phyloP scores from a whole-genome alignment of 257 asterid genomes.

The Coffea canephora region DNA sequence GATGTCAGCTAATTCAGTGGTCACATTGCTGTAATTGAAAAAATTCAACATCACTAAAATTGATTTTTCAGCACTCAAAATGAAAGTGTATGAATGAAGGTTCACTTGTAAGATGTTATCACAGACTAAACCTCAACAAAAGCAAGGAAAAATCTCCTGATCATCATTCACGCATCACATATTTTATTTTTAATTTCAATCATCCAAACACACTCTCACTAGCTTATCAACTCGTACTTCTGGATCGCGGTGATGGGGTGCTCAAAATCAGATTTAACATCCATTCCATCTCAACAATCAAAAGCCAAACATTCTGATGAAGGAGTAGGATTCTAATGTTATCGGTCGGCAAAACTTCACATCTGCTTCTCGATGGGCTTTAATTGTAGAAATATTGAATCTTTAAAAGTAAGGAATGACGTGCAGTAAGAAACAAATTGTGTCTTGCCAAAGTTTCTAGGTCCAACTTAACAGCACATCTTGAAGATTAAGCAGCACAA shows the following conservation, averaged over 20 bases:
- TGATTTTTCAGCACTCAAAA: background rate
- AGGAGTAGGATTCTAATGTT: background rate
- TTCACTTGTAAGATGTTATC: background rate
- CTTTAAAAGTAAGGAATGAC: background rate
- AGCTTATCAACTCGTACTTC: background rate
- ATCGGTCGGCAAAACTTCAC: background rate
- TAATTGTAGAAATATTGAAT: no score
- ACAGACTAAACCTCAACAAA: background rate
- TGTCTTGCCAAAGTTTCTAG: background rate
- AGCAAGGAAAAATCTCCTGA: background rate
- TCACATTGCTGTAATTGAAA: slow-evolving; percentile 45
- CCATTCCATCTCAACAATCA: background rate
- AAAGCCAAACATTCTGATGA: background rate
- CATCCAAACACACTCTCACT: background rate
- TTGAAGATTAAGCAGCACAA: background rate
- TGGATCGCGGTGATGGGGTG: background rate
- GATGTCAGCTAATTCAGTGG: slow-evolving; percentile 54
- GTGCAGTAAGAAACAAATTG: background rate
- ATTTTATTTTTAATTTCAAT: background rate
- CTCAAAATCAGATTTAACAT: background rate
- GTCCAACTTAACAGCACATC: background rate
- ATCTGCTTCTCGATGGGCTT: background rate
- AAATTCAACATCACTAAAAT: background rate
- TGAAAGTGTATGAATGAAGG: no score
- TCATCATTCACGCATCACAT: background rate